These are phyloP conservation scores for Ganoderma lingzhi DNA, from an alignment of 1,284 basidiomycete species.

Conservation along the genomic window DNA sequence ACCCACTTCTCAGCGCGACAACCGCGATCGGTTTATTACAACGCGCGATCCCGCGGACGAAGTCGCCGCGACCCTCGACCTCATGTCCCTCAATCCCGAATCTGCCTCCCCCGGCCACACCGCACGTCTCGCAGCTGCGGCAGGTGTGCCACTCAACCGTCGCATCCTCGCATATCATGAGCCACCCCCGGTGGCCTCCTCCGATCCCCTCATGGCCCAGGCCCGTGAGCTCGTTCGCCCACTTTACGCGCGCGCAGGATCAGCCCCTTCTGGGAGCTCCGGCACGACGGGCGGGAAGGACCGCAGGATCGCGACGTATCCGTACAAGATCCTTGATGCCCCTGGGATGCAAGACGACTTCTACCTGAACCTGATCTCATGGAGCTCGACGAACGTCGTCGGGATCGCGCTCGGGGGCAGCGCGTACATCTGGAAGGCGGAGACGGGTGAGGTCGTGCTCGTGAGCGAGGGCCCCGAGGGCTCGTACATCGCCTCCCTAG, in stretches of 20 bases:
- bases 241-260: slow-evolving; percentile 72
- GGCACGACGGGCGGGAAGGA: slow-evolving; percentile 66
- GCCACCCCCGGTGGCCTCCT: slow-evolving; percentile 72
- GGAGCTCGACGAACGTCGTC: slow-evolving; percentile 43
- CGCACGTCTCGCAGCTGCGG: slow-evolving; percentile 75
- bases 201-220: slow-evolving; percentile 72
- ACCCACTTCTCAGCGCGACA: slow-evolving; percentile 46
- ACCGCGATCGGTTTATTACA: slow-evolving; percentile 79
- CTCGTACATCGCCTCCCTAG: slow-evolving; percentile 76
- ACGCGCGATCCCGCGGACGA: slow-evolving; percentile 63
- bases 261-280: slow-evolving; percentile 67
- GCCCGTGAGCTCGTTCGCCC: slow-evolving; percentile 79
- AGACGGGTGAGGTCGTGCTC: slow-evolving; percentile 40
- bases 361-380: slow-evolving; percentile 87
- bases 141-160: slow-evolving; percentile 76
- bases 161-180: slow-evolving; percentile 84
- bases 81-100: slow-evolving; percentile 66
- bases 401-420: not conserved
- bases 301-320: slow-evolving; percentile 84
- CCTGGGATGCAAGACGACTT: slow-evolving; percentile 97
- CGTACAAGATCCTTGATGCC: slow-evolving; percentile 93
- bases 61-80: slow-evolving; percentile 69
- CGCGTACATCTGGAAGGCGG: not conserved
- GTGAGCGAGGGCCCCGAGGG: slow-evolving; percentile 24
- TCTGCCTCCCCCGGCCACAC: slow-evolving; percentile 78